Percentiles rank a stretch among this genome's conserved stretches.
phyloP scores from a whole-genome alignment of 2,329 filamentous ascomycete genomes.

The Pseudogymnoascus sp. region DNA sequence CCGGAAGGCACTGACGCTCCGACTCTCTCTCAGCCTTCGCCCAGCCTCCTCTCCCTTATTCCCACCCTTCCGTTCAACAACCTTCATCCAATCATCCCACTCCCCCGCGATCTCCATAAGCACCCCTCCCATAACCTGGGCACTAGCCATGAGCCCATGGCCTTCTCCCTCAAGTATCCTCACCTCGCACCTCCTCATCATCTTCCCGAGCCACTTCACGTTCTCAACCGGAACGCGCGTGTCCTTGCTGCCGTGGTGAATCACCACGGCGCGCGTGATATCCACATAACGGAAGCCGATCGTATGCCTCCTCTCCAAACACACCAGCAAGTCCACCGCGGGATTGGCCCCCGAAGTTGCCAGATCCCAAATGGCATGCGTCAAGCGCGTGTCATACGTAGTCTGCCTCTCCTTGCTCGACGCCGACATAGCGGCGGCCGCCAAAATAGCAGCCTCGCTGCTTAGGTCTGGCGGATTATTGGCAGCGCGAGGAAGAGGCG shows the following conservation, averaged over 20 bases:
- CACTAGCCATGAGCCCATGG: constrained; percentile 92
- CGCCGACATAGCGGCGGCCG: constrained; percentile 50
- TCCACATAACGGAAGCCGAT: constrained; percentile 97
- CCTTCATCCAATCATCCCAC: constrained; percentile 79
- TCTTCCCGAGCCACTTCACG: constrained; percentile 86
- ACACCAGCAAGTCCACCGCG: constrained; percentile 85
- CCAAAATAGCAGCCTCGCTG: constrained; percentile 27
- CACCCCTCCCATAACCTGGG: constrained; percentile 86
- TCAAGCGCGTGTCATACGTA: constrained; percentile 76
- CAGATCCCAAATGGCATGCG: constrained; percentile 88
- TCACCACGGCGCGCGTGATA: constrained; percentile 82
- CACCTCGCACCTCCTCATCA: constrained; percentile 89
- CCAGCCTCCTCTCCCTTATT: constrained; percentile 19
- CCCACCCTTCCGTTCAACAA: constrained; percentile 34
- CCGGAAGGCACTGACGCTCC: constrained; percentile 25
- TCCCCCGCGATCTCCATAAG: constrained; percentile 89
- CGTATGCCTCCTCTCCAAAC: constrained; percentile 78
- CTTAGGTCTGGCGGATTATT: constrained; percentile 23
- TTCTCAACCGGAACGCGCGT: constrained; percentile 91
- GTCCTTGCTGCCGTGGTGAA: constrained; percentile 88
- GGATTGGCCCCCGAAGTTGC: constrained; percentile 89
- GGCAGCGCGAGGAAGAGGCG: constrained; percentile 20
- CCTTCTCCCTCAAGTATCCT: constrained; percentile 84
- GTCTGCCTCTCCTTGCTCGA: constrained; percentile 64
- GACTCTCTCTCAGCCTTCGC: constrained; percentile 22